These are phyloP conservation scores for Aspergillus floridensis DNA, from an alignment of 2,329 filamentous ascomycete genomes.

Conservation along the genomic window DNA sequence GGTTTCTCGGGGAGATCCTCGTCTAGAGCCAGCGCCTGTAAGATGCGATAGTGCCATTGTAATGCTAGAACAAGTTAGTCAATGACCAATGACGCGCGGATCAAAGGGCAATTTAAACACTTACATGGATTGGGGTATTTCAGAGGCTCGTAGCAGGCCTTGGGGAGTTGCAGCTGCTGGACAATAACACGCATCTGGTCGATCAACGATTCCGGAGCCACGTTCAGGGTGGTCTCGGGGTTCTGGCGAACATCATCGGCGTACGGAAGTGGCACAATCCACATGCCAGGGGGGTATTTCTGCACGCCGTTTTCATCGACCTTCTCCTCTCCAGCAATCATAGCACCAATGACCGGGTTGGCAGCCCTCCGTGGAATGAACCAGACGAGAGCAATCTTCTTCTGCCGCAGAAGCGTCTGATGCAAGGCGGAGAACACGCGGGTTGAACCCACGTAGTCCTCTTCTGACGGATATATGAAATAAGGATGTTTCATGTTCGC, in stretches of 20 bases:
- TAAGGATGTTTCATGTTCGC: constrained; percentile 80
- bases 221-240: constrained; percentile 59
- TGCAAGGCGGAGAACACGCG: constrained; percentile 89
- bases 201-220: constrained; percentile 67
- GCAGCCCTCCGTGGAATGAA: constrained; percentile 80
- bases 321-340: constrained; percentile 71
- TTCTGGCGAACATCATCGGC: constrained; percentile 81
- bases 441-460: constrained; percentile 84
- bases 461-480: constrained; percentile 92
- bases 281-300: constrained; percentile 76
- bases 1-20: constrained; percentile 77
- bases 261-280: constrained; percentile 84
- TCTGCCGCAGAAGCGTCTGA: constrained; percentile 74
- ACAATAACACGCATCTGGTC: constrained; percentile 80
- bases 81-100: background rate
- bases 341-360: constrained; percentile 72
- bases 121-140: constrained; percentile 81
- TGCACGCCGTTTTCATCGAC: constrained; percentile 66
- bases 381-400: constrained; percentile 87
- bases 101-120: constrained; percentile 6
- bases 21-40: constrained; percentile 86
- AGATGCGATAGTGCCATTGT: constrained; percentile 95
- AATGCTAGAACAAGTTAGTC: constrained; percentile 50
- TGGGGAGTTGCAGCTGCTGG: constrained; percentile 84
- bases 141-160: constrained; percentile 74